Evolutionary conservation across 2,329 filamentous ascomycete species (phyloP), one percentile per base, ranked within the genome.

Genomic region (Phyllosticta citriasiana): DNA sequence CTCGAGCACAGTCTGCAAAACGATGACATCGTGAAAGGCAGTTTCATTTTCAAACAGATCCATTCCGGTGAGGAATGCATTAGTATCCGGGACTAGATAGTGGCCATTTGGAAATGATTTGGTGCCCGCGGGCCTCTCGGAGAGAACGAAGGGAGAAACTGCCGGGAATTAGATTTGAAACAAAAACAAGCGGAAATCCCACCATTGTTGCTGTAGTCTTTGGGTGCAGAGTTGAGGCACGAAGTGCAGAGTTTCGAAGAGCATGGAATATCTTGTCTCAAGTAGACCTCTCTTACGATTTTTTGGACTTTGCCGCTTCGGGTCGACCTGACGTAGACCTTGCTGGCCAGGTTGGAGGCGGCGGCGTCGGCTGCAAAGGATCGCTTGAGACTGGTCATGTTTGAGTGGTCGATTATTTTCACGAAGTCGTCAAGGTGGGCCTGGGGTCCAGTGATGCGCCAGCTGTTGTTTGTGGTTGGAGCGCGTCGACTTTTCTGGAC

Each of bases 271-370:
- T 99, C 94, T 77, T 93, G 89, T 74, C 94, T 86, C 64, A 99
- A 82, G 76, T 99, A 99, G 65, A 97, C 83, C 79, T 99, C 94
- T 70, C 92, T 86, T 66, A 99, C 94, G 71, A 99, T 95, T 81
- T 99, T 99, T 76, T 97, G 94, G 63, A 97, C 93, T 79, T 97
- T 97, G 75, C 94, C 94, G 75, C 86, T 94, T 76, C 90, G 92
- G 55, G 93, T 96, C 26, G 94, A 97, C 63, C 94, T 85, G 65
- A 99, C 89, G 72, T 95, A 99, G 69, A 95, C 86, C 78, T 97
- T 99, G 83, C 88, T 97, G 33, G 91, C 93, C 66, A 97, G 88
- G 71, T 88, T 96, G 55, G 87, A 80, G 30, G 86, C 82, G 61
- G 78, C 76, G 4, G 79, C 78, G 64, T 84, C 82, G 16, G 79